Evolutionary conservation across 1,284 basidiomycete genomes (phyloP).

Genomic region (Rhodotorula sp.): DNA sequence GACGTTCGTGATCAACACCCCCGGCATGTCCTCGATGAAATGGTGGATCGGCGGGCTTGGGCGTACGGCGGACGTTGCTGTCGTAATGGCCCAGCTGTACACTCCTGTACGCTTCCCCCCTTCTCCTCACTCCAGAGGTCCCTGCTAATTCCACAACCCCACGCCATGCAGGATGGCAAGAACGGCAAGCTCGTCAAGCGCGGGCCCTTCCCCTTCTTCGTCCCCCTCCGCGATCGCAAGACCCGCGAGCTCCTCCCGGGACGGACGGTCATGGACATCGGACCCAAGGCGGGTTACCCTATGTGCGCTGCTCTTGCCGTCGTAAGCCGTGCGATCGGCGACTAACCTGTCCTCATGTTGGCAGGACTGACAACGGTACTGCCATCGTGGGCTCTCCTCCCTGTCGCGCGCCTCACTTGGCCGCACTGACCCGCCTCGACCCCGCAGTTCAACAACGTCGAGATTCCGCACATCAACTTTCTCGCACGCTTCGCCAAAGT

Average conservation of each 20-base stretch:
- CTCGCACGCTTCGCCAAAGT: conserved; percentile 51
- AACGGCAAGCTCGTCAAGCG: conserved; percentile 42
- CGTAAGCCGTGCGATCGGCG: background rate
- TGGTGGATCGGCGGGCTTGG: conserved; percentile 60
- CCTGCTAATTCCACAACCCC: no score
- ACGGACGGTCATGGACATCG: conserved; percentile 50
- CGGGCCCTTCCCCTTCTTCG: conserved; percentile 53
- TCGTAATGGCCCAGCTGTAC: conserved; percentile 53
- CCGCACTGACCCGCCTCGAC: background rate
- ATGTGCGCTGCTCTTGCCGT: conserved; percentile 23
- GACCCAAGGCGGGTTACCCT: conserved; percentile 51
- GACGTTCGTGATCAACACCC: conserved; percentile 75
- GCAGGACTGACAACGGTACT: conserved; percentile 15
- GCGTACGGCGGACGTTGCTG: conserved; percentile 51
- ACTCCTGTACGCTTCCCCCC: conserved; percentile 35
- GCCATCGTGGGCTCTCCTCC: background rate
- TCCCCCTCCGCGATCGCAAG: conserved; percentile 51
- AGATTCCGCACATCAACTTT: conserved; percentile 54
- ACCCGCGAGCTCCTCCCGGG: conserved; percentile 52
- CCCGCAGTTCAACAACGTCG: conserved; percentile 64
- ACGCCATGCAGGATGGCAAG: conserved; percentile 45
- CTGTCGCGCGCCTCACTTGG: background rate
- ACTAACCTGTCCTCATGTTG: background rate
- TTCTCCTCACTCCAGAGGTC: background rate
- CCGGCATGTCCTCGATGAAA: conserved; percentile 72